These are phyloP conservation scores for Colletotrichum somersetense DNA, from an alignment of 2,329 filamentous ascomycete genomes.

Conservation along the genomic window DNA sequence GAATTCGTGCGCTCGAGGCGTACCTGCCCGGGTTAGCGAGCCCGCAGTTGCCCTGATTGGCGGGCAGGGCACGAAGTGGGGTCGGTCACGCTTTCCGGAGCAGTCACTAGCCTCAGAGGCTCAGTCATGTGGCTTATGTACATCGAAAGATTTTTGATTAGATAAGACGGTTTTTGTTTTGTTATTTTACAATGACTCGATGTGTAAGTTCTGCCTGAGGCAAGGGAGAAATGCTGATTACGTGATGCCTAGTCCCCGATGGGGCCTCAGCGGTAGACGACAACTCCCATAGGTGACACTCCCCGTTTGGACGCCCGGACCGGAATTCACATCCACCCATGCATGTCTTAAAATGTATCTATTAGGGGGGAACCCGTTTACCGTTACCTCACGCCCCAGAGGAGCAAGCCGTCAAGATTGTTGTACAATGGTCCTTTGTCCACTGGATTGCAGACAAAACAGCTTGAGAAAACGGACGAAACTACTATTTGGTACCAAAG, in stretches of 20 bases:
- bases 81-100: slow-evolving; percentile 36
- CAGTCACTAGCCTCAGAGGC: slow-evolving; percentile 19
- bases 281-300: slow-evolving; percentile 19
- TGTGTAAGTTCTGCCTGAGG: not conserved
- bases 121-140: slow-evolving; percentile 9
- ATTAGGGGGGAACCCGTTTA: slow-evolving; percentile 32
- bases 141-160: slow-evolving; percentile 17
- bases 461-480: slow-evolving; percentile 24
- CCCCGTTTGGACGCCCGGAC: slow-evolving; percentile 32
- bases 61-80: slow-evolving; percentile 35
- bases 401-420: slow-evolving; percentile 29
- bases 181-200: not conserved
- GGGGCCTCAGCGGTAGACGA: slow-evolving; percentile 32
- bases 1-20: slow-evolving; percentile 39
- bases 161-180: slow-evolving; percentile 7
- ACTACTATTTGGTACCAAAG: slow-evolving; percentile 13
- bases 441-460: slow-evolving; percentile 21
- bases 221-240: not conserved
- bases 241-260: not conserved
- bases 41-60: slow-evolving; percentile 41
- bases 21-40: slow-evolving; percentile 35
- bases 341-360: slow-evolving; percentile 40
- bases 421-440: slow-evolving; percentile 39
- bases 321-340: slow-evolving; percentile 33
- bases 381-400: slow-evolving; percentile 24